phyloP scores from a whole-genome alignment of 2,329 filamentous ascomycete genomes.

The Fusarium buxicola region DNA sequence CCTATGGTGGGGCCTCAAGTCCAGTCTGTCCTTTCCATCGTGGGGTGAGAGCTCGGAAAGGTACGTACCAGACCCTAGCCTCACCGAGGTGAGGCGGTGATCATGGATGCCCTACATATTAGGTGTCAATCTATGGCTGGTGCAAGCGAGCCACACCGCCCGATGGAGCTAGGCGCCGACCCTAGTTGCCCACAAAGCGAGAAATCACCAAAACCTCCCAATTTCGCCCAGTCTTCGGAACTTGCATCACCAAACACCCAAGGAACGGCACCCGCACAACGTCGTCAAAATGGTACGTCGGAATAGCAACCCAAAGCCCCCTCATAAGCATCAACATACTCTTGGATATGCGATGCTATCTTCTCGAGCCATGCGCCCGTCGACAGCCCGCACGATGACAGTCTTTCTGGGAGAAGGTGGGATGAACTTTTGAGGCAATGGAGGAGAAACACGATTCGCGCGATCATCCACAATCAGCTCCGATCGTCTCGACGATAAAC shows the following conservation, averaged over 20 bases:
- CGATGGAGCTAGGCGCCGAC: constrained; percentile 52
- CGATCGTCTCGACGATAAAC: constrained; percentile 34
- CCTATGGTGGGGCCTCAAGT: constrained; percentile 45
- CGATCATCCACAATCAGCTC: constrained; percentile 28
- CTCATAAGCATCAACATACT: constrained; percentile 15
- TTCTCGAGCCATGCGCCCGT: constrained; percentile 37
- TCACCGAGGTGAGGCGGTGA: constrained; percentile 39
- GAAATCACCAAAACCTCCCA: constrained; percentile 58
- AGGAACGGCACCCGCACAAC: constrained; percentile 56
- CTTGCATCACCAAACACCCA: constrained; percentile 58
- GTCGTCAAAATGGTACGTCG: constrained; percentile 63
- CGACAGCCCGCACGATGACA: constrained; percentile 49
- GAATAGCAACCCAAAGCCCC: constrained; percentile 35
- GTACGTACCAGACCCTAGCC: constrained; percentile 38
- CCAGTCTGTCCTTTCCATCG: constrained; percentile 43
- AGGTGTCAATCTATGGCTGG: constrained; percentile 44
- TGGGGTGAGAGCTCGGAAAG: constrained; percentile 34
- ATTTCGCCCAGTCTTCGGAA: constrained; percentile 53
- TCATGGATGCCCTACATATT: constrained; percentile 37
- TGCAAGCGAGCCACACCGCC: constrained; percentile 44
- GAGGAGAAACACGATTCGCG: constrained; percentile 35
- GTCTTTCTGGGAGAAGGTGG: constrained; percentile 43
- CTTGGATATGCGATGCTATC: constrained; percentile 16
- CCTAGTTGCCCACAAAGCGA: constrained; percentile 59
- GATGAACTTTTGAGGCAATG: constrained; percentile 42